Percentiles rank a stretch among this genome's conserved stretches.
Conservation (phyloP, 2,329 filamentous ascomycete genomes). For the Aspergillus proliferans region DNA sequence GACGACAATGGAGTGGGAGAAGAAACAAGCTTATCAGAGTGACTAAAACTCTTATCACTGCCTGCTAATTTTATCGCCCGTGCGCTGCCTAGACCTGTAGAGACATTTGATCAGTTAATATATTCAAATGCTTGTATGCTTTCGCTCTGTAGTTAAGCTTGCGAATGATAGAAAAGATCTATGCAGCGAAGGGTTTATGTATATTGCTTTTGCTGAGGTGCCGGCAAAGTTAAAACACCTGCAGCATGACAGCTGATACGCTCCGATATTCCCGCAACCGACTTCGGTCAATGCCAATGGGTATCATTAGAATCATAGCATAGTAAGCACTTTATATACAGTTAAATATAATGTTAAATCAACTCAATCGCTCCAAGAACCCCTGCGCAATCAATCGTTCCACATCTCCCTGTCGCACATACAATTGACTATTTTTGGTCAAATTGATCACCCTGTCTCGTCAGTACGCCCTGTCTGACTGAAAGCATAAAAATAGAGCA, state of each 20-base stretch:
- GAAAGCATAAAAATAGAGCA: not conserved
- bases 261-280: not conserved
- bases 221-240: not conserved
- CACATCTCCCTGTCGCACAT: slow-evolving; percentile 90
- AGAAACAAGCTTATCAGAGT: not conserved
- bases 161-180: not conserved
- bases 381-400: slow-evolving; percentile 90
- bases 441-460: slow-evolving; percentile 74
- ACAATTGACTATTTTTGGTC: slow-evolving; percentile 98
- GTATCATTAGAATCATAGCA: not conserved
- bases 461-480: slow-evolving; percentile 14
- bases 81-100: not conserved
- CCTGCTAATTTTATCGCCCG: not conserved
- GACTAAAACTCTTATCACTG: slow-evolving; percentile 1
- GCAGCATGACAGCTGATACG: not conserved
- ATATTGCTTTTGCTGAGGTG: not conserved
- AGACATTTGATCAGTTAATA: not conserved
- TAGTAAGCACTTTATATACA: not conserved
- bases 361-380: slow-evolving; percentile 85
- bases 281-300: not conserved
- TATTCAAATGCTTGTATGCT: too few species aligned
- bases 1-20: not conserved
- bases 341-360: slow-evolving; percentile 29
- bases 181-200: not conserved
- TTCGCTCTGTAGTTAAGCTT: too few species aligned